These are phyloP conservation scores for Nemophila menziesii DNA, from an alignment of 257 asterid species.

Conservation along the genomic window DNA sequence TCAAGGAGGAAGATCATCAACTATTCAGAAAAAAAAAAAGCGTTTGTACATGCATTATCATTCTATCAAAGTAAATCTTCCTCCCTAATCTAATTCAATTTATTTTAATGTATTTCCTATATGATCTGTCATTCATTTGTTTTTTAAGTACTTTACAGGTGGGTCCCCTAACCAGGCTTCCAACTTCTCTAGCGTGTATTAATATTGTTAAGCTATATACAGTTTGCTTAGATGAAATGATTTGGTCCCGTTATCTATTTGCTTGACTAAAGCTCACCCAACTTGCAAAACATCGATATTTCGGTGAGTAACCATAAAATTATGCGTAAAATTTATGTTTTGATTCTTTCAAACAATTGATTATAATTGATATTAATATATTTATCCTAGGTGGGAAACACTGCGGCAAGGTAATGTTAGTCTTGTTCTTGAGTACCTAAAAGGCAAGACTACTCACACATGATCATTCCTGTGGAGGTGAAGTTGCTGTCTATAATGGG, in stretches of 20 bases:
- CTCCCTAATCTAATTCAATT: background rate
- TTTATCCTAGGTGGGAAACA: background rate
- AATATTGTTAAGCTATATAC: background rate
- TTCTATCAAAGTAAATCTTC: conserved; percentile 15
- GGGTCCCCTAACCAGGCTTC: conserved; percentile 7
- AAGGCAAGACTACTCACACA: conserved; percentile 6
- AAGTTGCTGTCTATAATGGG: conserved; percentile 2
- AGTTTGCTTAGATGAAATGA: conserved; percentile 3
- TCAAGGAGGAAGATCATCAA: background rate
- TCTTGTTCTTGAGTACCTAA: background rate
- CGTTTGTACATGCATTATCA: conserved; percentile 2
- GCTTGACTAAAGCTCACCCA: conserved; percentile 15
- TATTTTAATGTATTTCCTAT: background rate
- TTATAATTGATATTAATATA: background rate
- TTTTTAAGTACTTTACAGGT: conserved; percentile 7
- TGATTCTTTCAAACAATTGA: background rate
- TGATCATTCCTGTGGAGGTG: conserved; percentile 10
- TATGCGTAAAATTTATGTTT: too few species aligned
- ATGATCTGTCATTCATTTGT: background rate
- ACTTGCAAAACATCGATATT: conserved; percentile 6
- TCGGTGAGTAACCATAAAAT: background rate
- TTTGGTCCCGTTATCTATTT: conserved; percentile 9
- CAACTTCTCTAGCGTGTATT: conserved; percentile 5
- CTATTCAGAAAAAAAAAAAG: conserved; percentile 7
- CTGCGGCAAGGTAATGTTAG: background rate